phyloP scores from a whole-genome alignment of 1,284 basidiomycete species.

The Ustilago lituana region DNA sequence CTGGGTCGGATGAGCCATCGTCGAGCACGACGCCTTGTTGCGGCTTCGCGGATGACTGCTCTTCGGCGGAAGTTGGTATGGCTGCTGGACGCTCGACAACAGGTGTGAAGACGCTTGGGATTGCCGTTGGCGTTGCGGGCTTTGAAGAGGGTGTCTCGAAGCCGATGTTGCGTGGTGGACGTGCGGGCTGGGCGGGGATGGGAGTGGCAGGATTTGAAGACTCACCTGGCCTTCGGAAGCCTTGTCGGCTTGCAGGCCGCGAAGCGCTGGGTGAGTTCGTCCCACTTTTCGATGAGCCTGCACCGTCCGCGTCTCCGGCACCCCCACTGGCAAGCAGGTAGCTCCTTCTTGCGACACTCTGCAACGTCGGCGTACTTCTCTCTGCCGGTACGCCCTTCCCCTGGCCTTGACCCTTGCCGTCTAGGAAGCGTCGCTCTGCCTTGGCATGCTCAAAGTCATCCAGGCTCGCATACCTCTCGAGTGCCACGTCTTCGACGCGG shows the following conservation, averaged over 20 bases:
- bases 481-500: constrained; percentile 80
- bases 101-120: constrained; percentile 53
- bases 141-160: constrained; percentile 41
- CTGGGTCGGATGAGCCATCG: constrained; percentile 20
- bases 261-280: constrained; percentile 13
- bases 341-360: constrained; percentile 37
- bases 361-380: constrained; percentile 64
- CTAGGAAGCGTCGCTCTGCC: constrained; percentile 83
- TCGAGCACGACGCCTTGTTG: constrained; percentile 17
- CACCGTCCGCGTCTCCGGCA: not conserved
- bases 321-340: constrained; percentile 38
- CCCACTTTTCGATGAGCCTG: constrained; percentile 5
- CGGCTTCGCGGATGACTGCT: too few relatives aligned
- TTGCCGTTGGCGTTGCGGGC: constrained; percentile 37
- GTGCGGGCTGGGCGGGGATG: constrained; percentile 3
- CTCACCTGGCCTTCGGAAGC: constrained; percentile 56
- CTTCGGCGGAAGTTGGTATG: not conserved
- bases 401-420: constrained; percentile 74
- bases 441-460: constrained; percentile 87
- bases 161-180: constrained; percentile 34
- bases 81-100: constrained; percentile 12
- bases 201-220: constrained; percentile 37
- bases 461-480: constrained; percentile 73
- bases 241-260: constrained; percentile 35
- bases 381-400: constrained; percentile 69